phyloP scores from a whole-genome alignment of 1,139 yeast genomes.

The Hyphopichia burtonii region DNA sequence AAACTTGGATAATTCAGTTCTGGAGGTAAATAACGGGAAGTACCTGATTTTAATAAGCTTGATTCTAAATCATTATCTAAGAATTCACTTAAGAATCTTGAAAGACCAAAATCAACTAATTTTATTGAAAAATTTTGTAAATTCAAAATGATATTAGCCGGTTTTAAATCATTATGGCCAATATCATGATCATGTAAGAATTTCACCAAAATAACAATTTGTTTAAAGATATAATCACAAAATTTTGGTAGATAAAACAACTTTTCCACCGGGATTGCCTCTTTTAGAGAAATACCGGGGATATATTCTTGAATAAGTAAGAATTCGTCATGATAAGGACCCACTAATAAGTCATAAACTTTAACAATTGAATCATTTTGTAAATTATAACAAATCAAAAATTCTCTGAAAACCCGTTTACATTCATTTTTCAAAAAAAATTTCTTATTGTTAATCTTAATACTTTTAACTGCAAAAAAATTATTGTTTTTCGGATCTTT shows the following conservation, averaged over 20 bases:
- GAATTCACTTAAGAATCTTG: conserved; percentile 2
- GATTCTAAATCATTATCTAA: conserved; percentile 1
- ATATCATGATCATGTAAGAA: conserved; percentile 3
- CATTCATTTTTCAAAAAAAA: not conserved
- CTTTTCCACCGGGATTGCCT: not conserved
- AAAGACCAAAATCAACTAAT: conserved; percentile 1
- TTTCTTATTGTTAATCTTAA: not conserved
- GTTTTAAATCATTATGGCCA: conserved; percentile 5
- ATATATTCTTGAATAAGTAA: conserved; percentile 14
- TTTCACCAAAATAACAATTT: conserved; percentile 1
- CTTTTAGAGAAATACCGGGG: conserved; percentile 4
- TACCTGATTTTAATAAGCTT: conserved; percentile 4
- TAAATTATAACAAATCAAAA: conserved; percentile 1
- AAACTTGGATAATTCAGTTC: conserved; percentile 6
- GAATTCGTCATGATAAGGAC: not conserved
- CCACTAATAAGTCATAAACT: not conserved
- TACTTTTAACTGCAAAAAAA: conserved; percentile 3
- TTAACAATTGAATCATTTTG: conserved; percentile 1
- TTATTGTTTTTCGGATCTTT: not conserved
- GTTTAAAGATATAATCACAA: conserved; percentile 2
- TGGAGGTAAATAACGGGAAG: conserved; percentile 5
- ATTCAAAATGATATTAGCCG: conserved; percentile 3
- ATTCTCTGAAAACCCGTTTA: conserved; percentile 2
- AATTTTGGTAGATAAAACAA: conserved; percentile 2
- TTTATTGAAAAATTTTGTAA: not conserved